Base-by-base conservation (phyloP, 805 yeast species). In the Tetrapisispora arboricola region DNA sequence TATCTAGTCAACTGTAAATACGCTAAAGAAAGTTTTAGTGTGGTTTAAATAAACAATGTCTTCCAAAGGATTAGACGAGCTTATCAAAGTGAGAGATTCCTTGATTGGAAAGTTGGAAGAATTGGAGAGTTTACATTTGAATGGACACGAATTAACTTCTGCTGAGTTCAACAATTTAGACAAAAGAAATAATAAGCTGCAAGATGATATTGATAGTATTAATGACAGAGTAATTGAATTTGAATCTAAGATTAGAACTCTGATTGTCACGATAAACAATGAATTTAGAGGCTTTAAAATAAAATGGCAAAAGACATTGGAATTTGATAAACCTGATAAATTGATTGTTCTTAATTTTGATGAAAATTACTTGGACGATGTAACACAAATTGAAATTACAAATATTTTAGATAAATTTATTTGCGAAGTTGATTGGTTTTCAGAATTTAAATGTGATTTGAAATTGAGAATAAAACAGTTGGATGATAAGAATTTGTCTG, bases 391-490 rank as follows among this genome's bases (percentile, higher is more conserved):
- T 18, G 18, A 43, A 18, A 21, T 43, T n/a, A 9, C 12, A 19
- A n/a, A 17, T 5, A 38, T 42, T 9, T 32, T 44, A 9, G 43
- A 39, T 20, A 16, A 17, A 11, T 35, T 55, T 13, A 24, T 51
- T 13, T 20, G 35, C 3, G 40, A 41, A 10, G 44, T 52, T 22
- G 51, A 47, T 32, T 55, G 60, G 60, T 48, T 42, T 21, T 43
- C 40, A 19, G 53, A 49, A 18, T 55, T 38, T 35, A 50, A 47
- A 26, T 18, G 5, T 12, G 28, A 31, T 12, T 36, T 51, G 10
- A 36, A 41, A 13, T 16, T 22, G 6, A 20, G 27, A 10, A 28
- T 45, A 7, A 38, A 45, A 20, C 28, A 38, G 9, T 33, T 35
- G 9, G 36, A 46, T 30, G 32, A 27, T 2, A 36, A 36, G 3